phyloP scores from a whole-genome alignment of 2,329 filamentous ascomycete genomes.

The Epicoccum nigrum region DNA sequence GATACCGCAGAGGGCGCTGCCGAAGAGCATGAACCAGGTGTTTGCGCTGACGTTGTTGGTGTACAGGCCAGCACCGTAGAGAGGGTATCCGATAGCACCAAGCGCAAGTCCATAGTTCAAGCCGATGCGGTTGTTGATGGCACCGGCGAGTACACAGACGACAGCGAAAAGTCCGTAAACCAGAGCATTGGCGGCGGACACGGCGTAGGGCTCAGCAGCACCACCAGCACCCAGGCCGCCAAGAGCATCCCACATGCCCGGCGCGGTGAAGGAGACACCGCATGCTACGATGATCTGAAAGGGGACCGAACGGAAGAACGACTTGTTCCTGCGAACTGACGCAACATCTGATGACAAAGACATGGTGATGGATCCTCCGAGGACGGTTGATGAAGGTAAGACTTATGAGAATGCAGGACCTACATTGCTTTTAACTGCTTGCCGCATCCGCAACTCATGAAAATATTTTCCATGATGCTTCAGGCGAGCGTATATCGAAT shows the following conservation, averaged over 20 bases:
- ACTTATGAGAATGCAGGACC: background rate
- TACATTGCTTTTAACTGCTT: constrained; percentile 11
- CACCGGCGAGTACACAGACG: constrained; percentile 42
- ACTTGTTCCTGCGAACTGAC: constrained; percentile 25
- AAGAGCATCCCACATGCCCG: constrained; percentile 46
- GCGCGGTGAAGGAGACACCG: constrained; percentile 43
- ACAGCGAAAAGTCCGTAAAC: constrained; percentile 43
- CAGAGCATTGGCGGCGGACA: constrained; percentile 42
- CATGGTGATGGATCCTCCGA: constrained; percentile 9
- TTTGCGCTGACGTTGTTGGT: constrained; percentile 47
- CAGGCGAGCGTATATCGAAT: constrained; percentile 15
- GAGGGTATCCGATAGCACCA: constrained; percentile 52
- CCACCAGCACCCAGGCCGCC: constrained; percentile 43
- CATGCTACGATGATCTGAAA: constrained; percentile 45
- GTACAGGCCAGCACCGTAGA: constrained; percentile 51
- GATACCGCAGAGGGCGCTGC: constrained; percentile 48
- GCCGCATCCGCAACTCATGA: background rate
- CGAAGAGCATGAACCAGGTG: constrained; percentile 51
- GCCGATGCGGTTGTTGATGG: constrained; percentile 48
- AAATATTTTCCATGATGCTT: constrained; percentile 25
- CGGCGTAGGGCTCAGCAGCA: constrained; percentile 42
- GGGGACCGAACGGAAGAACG: constrained; percentile 40
- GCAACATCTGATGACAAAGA: constrained; percentile 13
- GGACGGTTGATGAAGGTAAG: background rate
- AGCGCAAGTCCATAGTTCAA: constrained; percentile 47